These are phyloP conservation scores for Hura crepitans DNA, from an alignment of 441 rosid genomes.

Conservation along the genomic window DNA sequence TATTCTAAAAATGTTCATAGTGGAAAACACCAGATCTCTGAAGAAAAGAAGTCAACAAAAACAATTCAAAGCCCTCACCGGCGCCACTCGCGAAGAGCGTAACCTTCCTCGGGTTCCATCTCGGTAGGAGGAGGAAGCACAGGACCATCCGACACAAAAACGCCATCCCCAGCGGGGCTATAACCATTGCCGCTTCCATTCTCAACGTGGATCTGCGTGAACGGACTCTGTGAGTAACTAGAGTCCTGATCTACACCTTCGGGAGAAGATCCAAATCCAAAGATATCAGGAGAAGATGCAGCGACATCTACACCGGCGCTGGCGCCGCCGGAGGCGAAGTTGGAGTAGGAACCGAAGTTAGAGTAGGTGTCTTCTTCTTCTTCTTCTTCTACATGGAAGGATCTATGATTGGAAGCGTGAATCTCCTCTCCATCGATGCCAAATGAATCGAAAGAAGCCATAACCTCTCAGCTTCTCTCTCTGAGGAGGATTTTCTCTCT, in stretches of 20 bases:
- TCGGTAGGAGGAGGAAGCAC: constrained; percentile 64
- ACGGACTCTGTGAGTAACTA: constrained; percentile 44
- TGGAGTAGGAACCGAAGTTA: constrained; percentile 50
- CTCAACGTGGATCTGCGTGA: constrained; percentile 40
- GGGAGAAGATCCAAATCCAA: constrained; percentile 43
- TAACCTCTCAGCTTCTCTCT: constrained; percentile 1
- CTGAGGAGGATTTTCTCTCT: no score
- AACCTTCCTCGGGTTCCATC: constrained; percentile 64
- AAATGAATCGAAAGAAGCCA: constrained; percentile 61
- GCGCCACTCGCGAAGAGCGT: constrained; percentile 71
- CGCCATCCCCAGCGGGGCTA: constrained; percentile 30
- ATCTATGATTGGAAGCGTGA: constrained; percentile 32
- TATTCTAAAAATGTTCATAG: constrained; percentile 3
- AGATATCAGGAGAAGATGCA: constrained; percentile 46
- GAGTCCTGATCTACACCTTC: constrained; percentile 34
- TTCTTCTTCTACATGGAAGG: constrained; percentile 28
- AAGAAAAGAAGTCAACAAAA: constrained; percentile 19
- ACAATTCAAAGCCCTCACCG: constrained; percentile 42
- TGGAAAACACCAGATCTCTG: constrained; percentile 27
- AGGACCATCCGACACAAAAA: constrained; percentile 58
- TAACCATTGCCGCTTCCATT: constrained; percentile 50
- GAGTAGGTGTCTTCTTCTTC: constrained; percentile 43
- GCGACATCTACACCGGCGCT: constrained; percentile 33
- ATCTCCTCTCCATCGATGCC: constrained; percentile 47
- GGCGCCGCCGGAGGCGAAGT: constrained; percentile 32